Evolutionary conservation across 768 basidiomycete species (phyloP).

Genomic region (Hypsizygus marmoreus): DNA sequence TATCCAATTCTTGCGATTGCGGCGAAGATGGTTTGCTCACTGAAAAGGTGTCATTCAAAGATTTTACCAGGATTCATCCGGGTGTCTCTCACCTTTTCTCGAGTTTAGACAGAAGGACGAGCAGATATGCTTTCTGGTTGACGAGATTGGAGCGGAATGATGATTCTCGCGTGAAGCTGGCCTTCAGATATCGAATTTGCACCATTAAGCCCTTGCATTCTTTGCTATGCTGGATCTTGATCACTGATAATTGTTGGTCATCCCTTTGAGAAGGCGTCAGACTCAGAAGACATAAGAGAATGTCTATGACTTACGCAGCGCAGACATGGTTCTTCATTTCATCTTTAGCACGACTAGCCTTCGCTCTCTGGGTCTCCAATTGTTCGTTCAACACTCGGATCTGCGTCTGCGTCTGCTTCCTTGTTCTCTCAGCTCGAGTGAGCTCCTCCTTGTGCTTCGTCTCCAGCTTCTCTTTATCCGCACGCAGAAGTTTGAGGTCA

Average conservation of each 20-base stretch:
- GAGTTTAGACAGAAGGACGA: conserved; percentile 68
- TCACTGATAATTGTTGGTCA: conserved; percentile 48
- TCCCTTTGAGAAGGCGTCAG: conserved; percentile 41
- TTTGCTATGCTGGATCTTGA: conserved; percentile 72
- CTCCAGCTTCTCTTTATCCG: conserved; percentile 67
- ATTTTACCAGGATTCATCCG: background rate
- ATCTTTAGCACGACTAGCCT: conserved; percentile 47
- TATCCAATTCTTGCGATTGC: conserved; percentile 79
- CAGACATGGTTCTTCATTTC: conserved; percentile 60
- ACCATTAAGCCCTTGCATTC: conserved; percentile 91
- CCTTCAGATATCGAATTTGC: conserved; percentile 90
- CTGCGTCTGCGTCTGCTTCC: conserved; percentile 69
- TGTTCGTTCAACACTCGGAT: conserved; percentile 68
- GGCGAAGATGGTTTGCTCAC: conserved; percentile 72
- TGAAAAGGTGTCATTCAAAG: conserved; percentile 23
- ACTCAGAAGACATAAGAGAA: background rate
- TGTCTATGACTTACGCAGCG: conserved; percentile 45
- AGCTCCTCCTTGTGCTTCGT: conserved; percentile 57
- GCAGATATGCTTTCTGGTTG: conserved; percentile 88
- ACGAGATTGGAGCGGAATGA: conserved; percentile 72
- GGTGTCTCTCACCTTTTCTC: conserved; percentile 65
- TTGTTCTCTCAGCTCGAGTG: conserved; percentile 56
- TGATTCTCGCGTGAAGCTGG: conserved; percentile 86
- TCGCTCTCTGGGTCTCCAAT: conserved; percentile 55
- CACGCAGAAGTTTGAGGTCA: conserved; percentile 68